Base-by-base conservation (phyloP, 2,329 filamentous ascomycete species). In the Sarocladium kiliense region DNA sequence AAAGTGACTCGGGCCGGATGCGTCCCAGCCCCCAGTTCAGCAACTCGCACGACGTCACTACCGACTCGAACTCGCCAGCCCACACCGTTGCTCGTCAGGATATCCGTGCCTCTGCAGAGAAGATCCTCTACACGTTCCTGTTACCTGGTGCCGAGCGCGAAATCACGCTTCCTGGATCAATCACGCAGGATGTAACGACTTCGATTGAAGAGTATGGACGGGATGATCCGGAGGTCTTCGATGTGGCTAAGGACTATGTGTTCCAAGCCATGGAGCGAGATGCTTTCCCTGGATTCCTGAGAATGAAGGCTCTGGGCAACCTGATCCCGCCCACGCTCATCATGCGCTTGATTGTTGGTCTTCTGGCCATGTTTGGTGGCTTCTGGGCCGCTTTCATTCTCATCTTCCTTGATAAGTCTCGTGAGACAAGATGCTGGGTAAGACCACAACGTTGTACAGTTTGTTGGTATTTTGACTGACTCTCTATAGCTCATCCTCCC, bases 201-300 rank as follows among this genome's bases (percentile, higher is more conserved):
- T 84, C 90, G 14, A 95, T 99, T 59, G 94, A 99, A 72, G 88
- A 93, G 62, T 86, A 91, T 60, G 90, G 91, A 45, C 86, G 94
- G 63, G 94, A 97, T 65, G 94, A 99, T 67, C 94, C 94, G 0
- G 94, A 99, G 70, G 88, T 99, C 12, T 99, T 99, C 65, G 94
- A 97, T 68, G 86, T 90, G 19, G 94, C 94, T 55, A 99, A 99
- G 77, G 94, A 99, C 74, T 99, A 97, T 69, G 94, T 97, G 59
- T 99, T 97, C 71, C 95, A 99, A 73, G 95, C 95, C 32, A 99
- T 99, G 94, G 95, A 99, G 74, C 85, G 95, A 55, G 94, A 99
- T 74, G 94, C 95, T n/a, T 99, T 96, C 68, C 94, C 95, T 1
- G 93, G 93, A 1, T 99, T 99, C 73, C 79, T 99, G 57, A 84